Base-by-base conservation (phyloP, 345 rosid genomes). In the Brassica carinata region DNA sequence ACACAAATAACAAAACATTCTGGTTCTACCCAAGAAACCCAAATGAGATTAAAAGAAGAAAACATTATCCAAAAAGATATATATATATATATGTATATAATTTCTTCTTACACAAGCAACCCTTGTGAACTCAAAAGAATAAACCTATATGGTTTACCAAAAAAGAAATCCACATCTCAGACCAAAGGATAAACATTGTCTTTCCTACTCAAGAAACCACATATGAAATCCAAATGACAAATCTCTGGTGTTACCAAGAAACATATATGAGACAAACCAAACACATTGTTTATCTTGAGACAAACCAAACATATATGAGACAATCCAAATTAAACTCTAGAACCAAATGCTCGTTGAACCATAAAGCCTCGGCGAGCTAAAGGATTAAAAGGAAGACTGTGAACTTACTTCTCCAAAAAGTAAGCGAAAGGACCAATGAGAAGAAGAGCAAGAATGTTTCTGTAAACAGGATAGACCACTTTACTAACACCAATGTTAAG, bases 401-500 rank as follows among this genome's bases (percentile, higher is more conserved):
- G 67, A 67, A 73, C 90, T 87, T 74, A 94, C 97, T 88, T 92
- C 77, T 90, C 98, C 10, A 87, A 66, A 90, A 92, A 90, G 83
- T 92, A 92, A 68, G 97, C 94, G 18, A 89, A 87, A 67, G 97
- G 97, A 13, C 80, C 85, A 33, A 92, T 69, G 61, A 91, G 82
- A 67, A 89, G 55, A 48, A 92, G 80, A 4, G 94, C 97, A 81
- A 92, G 90, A 80, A 87, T 83, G 85, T 92, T 94, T 71, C 97
- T 92, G 30, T 94, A 89, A 79, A 94, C 96, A 18, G 96, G 94
- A 77, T 83, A 90, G 43, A 91, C 92, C 48, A 92, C 91, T 84
- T 94, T 89, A 86, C 96, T 90, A 72, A 90, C 86, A 63, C 96
- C 96, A 80, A 90, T 90, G 86, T 89, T 91, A 8, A 92, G 88